These are phyloP conservation scores for Kappamyces sp. DNA, from an alignment of 192 early-diverging fungal genomes.

Conservation along the genomic window DNA sequence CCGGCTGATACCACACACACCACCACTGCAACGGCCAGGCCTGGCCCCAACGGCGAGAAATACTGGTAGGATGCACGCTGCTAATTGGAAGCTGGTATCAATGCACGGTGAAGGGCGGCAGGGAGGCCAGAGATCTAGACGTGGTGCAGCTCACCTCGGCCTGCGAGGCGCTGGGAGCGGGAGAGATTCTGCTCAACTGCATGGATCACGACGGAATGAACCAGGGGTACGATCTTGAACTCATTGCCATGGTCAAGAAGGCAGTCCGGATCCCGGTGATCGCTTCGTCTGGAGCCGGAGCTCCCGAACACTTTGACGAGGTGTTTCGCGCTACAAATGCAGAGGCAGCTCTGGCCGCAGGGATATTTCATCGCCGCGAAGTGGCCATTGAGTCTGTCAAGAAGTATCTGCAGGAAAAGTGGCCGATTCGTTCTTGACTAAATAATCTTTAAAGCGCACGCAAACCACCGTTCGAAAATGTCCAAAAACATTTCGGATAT, in stretches of 20 bases:
- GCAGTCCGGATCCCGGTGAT: slow-evolving; percentile 93
- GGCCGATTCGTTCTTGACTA: slow-evolving; percentile 5
- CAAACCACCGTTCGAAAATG: slow-evolving; percentile 1
- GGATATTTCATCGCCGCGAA: slow-evolving; percentile 95
- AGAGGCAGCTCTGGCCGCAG: slow-evolving; percentile 95
- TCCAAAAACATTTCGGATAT: slow-evolving; percentile 10
- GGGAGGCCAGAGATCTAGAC: slow-evolving; percentile 92
- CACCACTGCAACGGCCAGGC: slow-evolving; percentile 58
- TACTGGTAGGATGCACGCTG: slow-evolving; percentile 49
- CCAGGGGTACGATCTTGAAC: slow-evolving; percentile 87
- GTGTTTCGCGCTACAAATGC: slow-evolving; percentile 81
- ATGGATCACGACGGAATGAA: slow-evolving; percentile 99
- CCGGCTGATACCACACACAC: slow-evolving; percentile 75
- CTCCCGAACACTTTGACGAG: slow-evolving; percentile 78
- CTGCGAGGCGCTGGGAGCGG: slow-evolving; percentile 86
- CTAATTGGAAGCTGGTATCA: slow-evolving; percentile 79
- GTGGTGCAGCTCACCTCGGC: slow-evolving; percentile 84
- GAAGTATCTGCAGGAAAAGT: slow-evolving; percentile 45
- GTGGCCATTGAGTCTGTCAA: slow-evolving; percentile 89
- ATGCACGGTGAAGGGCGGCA: slow-evolving; percentile 96
- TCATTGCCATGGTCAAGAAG: slow-evolving; percentile 72
- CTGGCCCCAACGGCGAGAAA: slow-evolving; percentile 86
- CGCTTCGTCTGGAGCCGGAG: slow-evolving; percentile 91
- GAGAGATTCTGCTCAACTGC: slow-evolving; percentile 96
- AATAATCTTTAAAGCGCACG: neutral